Evolutionary conservation across 495 filamentous ascomycete species (phyloP).

Genomic region (Xanthoparmelia taractica): DNA sequence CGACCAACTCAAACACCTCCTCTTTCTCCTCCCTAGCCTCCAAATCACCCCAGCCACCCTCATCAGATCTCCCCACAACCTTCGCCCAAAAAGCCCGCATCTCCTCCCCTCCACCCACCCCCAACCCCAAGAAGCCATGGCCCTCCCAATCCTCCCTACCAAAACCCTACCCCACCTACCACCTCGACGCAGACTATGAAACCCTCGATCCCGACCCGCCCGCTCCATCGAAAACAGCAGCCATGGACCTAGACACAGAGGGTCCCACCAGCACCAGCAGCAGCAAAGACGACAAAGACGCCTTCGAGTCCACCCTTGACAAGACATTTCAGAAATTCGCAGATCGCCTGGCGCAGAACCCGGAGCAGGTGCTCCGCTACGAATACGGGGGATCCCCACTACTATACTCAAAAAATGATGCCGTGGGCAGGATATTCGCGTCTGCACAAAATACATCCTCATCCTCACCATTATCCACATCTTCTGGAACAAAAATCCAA

Average conservation of each 20-base stretch:
- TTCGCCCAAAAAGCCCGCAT: constrained; percentile 62
- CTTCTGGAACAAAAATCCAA: too few species aligned
- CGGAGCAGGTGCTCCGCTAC: constrained; percentile 88
- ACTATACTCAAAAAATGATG: constrained; percentile 69
- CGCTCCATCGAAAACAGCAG: constrained; percentile 35
- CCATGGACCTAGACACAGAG: constrained; percentile 42
- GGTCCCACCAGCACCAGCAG: constrained; percentile 41
- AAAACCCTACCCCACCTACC: constrained; percentile 61
- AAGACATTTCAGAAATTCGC: constrained; percentile 86
- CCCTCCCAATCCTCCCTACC: constrained; percentile 58
- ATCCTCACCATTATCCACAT: constrained; percentile 17
- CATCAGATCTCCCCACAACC: constrained; percentile 51
- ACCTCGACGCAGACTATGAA: constrained; percentile 92
- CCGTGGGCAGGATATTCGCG: constrained; percentile 57
- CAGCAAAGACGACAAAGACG: constrained; percentile 66
- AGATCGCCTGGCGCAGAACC: constrained; percentile 79
- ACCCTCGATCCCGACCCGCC: constrained; percentile 54
- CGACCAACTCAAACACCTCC: constrained; percentile 31
- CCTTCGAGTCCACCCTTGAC: constrained; percentile 77
- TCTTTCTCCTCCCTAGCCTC: constrained; percentile 40
- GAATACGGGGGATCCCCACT: constrained; percentile 76
- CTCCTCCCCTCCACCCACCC: constrained; percentile 37
- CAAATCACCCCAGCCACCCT: constrained; percentile 32
- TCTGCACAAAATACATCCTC: constrained; percentile 19
- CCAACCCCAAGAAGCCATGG: constrained; percentile 56